phyloP scores from a whole-genome alignment of 73 alveolate species.

The Paramecium biaurelia region DNA sequence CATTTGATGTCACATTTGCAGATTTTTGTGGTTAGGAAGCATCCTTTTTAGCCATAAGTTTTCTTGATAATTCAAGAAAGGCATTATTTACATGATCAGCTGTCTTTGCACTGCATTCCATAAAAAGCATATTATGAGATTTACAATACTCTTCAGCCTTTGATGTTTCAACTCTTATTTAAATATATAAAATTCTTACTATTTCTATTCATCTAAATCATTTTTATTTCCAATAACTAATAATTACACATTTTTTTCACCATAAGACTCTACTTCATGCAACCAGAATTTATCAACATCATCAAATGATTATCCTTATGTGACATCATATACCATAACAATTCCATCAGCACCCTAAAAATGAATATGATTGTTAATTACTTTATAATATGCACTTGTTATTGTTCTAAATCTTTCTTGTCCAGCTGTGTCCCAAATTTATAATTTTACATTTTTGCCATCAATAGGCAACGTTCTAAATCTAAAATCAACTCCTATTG shows the following conservation, averaged over 20 bases:
- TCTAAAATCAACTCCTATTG: constrained; percentile 92
- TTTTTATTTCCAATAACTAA: constrained; percentile 56
- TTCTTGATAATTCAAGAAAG: constrained; percentile 47
- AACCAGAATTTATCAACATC: constrained; percentile 64
- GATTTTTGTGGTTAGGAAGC: constrained; percentile 46
- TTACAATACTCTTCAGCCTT: constrained; percentile 52
- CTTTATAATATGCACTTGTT: constrained; percentile 70
- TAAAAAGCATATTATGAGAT: constrained; percentile 58
- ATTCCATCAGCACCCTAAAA: constrained; percentile 87
- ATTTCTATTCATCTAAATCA: constrained; percentile 59
- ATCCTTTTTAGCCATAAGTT: constrained; percentile 62
- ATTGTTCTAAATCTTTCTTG: constrained; percentile 93
- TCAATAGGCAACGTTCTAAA: constrained; percentile 57
- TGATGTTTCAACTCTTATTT: constrained; percentile 47
- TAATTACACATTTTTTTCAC: constrained; percentile 58
- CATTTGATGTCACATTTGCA: neutral
- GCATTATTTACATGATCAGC: constrained; percentile 61
- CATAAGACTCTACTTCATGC: constrained; percentile 61
- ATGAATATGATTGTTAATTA: neutral
- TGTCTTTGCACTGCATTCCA: constrained; percentile 59
- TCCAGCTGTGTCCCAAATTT: constrained; percentile 99
- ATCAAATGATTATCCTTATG: constrained; percentile 72
- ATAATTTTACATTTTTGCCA: constrained; percentile 73
- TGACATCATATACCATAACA: constrained; percentile 79
- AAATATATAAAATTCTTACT: neutral